Percentiles rank a stretch among this genome's conserved stretches.
phyloP scores from a whole-genome alignment of 2,329 filamentous ascomycete species.

The Xylariaceae sp. region DNA sequence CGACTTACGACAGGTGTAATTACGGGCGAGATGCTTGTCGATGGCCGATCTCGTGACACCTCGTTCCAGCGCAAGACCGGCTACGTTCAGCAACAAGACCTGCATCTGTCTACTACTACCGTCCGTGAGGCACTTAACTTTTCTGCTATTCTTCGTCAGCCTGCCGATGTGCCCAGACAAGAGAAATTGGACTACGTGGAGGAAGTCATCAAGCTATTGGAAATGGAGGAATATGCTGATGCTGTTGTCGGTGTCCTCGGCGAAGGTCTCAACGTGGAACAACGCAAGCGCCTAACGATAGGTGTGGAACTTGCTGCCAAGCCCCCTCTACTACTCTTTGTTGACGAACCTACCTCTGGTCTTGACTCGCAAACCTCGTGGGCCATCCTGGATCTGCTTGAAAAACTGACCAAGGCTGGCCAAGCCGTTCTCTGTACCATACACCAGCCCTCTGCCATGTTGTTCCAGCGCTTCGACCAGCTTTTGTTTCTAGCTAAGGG shows the following conservation, averaged over 20 bases:
- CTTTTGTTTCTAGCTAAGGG: constrained; percentile 74
- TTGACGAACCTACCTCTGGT: constrained; percentile 93
- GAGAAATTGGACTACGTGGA: constrained; percentile 88
- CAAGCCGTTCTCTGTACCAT: constrained; percentile 97
- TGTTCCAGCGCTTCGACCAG: constrained; percentile 87
- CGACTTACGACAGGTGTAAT: constrained; percentile 88
- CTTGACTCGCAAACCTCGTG: constrained; percentile 91
- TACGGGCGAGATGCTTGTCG: constrained; percentile 72
- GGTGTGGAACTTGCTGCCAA: constrained; percentile 95
- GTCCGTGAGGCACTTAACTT: constrained; percentile 87
- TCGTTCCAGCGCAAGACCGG: constrained; percentile 91
- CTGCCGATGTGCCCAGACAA: constrained; percentile 62
- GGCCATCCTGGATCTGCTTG: constrained; percentile 82
- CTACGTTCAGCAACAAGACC: constrained; percentile 89
- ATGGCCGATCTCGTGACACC: constrained; percentile 63
- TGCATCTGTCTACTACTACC: constrained; percentile 79
- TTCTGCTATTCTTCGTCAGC: constrained; percentile 80
- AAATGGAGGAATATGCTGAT: constrained; percentile 87
- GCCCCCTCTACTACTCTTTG: constrained; percentile 82
- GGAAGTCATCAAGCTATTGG: constrained; percentile 83
- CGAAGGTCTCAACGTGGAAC: constrained; percentile 73
- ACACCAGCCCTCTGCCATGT: constrained; percentile 91
- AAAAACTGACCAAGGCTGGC: constrained; percentile 83
- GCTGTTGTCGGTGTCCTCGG: constrained; percentile 87
- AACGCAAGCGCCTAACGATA: constrained; percentile 78